These are phyloP conservation scores for Coelastrella sp. DNA, from an alignment of 139 green algal genomes.

Conservation along the genomic window DNA sequence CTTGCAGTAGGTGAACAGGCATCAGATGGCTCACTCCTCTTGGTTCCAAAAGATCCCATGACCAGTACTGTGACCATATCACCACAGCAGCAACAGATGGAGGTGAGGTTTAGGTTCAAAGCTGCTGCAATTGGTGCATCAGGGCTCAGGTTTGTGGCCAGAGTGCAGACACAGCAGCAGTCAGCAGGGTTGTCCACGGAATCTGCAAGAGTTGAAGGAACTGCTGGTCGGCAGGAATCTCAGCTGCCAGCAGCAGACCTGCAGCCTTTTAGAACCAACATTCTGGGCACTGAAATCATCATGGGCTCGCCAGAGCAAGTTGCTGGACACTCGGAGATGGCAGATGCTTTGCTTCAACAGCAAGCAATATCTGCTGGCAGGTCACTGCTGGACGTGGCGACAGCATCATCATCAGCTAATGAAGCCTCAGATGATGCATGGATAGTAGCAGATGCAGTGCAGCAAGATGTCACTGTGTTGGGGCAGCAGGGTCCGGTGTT, in stretches of 20 bases:
- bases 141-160: not conserved
- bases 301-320: not conserved
- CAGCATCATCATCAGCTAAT: not conserved
- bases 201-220: not conserved
- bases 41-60: not conserved
- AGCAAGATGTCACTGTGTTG: constrained; percentile 42
- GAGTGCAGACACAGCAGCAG: not conserved
- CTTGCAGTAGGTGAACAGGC: not conserved
- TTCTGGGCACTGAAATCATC: not conserved
- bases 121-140: constrained; percentile 48
- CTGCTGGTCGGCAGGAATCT: too few relatives aligned
- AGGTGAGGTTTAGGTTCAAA: constrained; percentile 60
- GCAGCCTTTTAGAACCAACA: not conserved
- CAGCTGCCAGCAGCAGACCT: not conserved
- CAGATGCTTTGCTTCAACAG: constrained; percentile 43
- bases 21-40: not conserved
- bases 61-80: not conserved
- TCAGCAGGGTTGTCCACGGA: not conserved
- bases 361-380: not conserved
- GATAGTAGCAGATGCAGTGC: constrained; percentile 51
- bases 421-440: not conserved
- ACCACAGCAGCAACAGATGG: constrained; percentile 13
- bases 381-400: not conserved
- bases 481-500: constrained; percentile 55
- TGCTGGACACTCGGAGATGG: not conserved